Conservation (phyloP, 1,139 yeast species). For the Blastobotrys persicus region DNA sequence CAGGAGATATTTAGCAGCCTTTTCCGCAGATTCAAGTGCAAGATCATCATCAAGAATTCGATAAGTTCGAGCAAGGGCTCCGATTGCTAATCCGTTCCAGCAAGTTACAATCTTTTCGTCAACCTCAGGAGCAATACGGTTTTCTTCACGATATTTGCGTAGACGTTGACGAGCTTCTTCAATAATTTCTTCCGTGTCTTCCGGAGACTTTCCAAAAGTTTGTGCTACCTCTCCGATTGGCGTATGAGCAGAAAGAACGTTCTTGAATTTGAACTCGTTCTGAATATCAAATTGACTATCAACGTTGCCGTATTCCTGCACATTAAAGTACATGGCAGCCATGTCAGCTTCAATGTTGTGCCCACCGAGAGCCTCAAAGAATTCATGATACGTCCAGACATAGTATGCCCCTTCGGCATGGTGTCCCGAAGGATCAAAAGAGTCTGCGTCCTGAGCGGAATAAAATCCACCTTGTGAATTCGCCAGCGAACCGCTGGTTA, state of each 20-base stretch:
- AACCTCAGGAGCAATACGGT: constrained; percentile 33
- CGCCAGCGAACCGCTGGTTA: constrained; percentile 30
- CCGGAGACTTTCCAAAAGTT: constrained; percentile 34
- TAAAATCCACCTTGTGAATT: constrained; percentile 33
- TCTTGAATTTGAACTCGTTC: constrained; percentile 34
- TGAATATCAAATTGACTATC: constrained; percentile 36
- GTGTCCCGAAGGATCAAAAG: constrained; percentile 27
- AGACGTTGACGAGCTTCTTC: constrained; percentile 28
- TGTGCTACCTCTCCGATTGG: constrained; percentile 32
- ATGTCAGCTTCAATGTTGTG: constrained; percentile 33
- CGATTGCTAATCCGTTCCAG: constrained; percentile 41
- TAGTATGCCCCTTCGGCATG: constrained; percentile 39
- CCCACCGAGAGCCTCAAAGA: constrained; percentile 32
- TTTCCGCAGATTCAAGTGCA: constrained; percentile 31
- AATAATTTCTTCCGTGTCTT: constrained; percentile 26
- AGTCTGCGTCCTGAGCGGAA: constrained; percentile 40
- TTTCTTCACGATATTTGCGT: constrained; percentile 28
- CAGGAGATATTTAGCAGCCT: constrained; percentile 32
- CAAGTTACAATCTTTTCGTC: constrained; percentile 38
- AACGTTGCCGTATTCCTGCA: constrained; percentile 40
- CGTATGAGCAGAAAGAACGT: constrained; percentile 33
- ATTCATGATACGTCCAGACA: constrained; percentile 39
- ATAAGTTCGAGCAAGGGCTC: constrained; percentile 38
- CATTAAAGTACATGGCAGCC: constrained; percentile 38
- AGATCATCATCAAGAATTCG: constrained; percentile 21